Evolutionary conservation across 2,329 filamentous ascomycete genomes (phyloP), one percentile per base, ranked within the genome.

Genomic region (Fusarium sambucinum): DNA sequence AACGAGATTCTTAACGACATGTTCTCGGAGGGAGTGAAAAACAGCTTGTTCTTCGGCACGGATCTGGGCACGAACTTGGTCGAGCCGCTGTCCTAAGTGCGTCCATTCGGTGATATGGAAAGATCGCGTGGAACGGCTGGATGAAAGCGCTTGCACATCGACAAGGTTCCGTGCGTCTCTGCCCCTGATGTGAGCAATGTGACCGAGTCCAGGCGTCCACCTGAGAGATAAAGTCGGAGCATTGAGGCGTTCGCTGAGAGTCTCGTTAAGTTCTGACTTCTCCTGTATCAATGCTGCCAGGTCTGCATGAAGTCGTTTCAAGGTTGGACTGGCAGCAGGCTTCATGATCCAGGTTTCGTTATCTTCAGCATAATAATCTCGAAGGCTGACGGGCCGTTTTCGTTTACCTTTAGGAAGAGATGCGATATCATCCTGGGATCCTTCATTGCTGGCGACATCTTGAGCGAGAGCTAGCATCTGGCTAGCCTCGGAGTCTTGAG

Each of bases 101-200:
- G 92, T 94, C 96, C 96, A 99, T 71, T 92, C 89, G 0, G 91
- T 85, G 6, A 93, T 83, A 75, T 97, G 91, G 76, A 97, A 95
- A 2, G 94, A 92, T 32, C 90, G 88, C 0, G 96, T 97, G 13
- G 89, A 91, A 71, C 93, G 96, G 71, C 91, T 95, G 4, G 93
- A 90, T 32, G 90, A 91, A 50, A 98, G 85, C 13, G 76, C 81
- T 75, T 75, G 71, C 23, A 80, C 68, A 44, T 77, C 65, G 27
- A 68, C 46, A 13, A 80, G 63, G 37, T 72, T 75, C 21, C 80
- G 81, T 44, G 86, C 82, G 73, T 96, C 91, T 77, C 92, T 94
- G 33, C 93, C 93, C 78, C 91, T 96, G 72, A 98, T 87, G 76
- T 98, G 94, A 72, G 92, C 94, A 74, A 97, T 92, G 77, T 99